These are phyloP conservation scores for Crithidia thermophila DNA, from an alignment of 208 protist genomes.

Conservation along the genomic window DNA sequence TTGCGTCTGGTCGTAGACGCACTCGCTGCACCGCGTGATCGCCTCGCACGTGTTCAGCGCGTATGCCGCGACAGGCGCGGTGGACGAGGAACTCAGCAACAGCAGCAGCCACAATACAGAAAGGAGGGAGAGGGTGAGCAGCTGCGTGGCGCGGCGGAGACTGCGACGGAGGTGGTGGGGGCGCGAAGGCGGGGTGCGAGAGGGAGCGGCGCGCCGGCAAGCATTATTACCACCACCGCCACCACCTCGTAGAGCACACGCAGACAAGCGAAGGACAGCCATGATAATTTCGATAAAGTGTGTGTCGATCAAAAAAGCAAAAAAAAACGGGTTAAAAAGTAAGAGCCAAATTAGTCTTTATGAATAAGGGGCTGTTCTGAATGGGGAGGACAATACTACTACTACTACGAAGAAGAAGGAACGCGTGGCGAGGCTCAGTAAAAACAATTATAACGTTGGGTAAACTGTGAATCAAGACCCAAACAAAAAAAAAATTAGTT, in stretches of 20 bases:
- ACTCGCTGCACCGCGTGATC: slow-evolving; percentile 50
- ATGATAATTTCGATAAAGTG: background rate
- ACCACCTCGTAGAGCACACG: background rate
- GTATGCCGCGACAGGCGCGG: background rate
- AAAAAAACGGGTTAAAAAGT: background rate
- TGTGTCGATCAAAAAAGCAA: background rate
- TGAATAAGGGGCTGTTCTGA: too few relatives aligned
- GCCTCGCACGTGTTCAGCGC: slow-evolving; percentile 38
- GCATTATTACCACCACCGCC: too few relatives aligned
- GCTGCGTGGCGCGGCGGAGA: background rate
- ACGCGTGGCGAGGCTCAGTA: background rate
- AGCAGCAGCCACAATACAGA: background rate
- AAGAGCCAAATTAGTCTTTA: too few relatives aligned
- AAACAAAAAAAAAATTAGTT: too few relatives aligned
- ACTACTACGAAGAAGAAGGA: too few relatives aligned
- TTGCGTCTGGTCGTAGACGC: slow-evolving; percentile 59
- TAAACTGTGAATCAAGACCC: too few relatives aligned
- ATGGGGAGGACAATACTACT: too few relatives aligned
- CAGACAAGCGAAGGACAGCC: background rate
- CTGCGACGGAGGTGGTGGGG: background rate
- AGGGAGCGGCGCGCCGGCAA: background rate
- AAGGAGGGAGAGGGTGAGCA: background rate
- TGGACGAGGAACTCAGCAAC: background rate
- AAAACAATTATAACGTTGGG: too few relatives aligned
- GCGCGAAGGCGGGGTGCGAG: background rate